Conservation (phyloP, 1,284 basidiomycete species). For the Rhodotorula glutinis region DNA sequence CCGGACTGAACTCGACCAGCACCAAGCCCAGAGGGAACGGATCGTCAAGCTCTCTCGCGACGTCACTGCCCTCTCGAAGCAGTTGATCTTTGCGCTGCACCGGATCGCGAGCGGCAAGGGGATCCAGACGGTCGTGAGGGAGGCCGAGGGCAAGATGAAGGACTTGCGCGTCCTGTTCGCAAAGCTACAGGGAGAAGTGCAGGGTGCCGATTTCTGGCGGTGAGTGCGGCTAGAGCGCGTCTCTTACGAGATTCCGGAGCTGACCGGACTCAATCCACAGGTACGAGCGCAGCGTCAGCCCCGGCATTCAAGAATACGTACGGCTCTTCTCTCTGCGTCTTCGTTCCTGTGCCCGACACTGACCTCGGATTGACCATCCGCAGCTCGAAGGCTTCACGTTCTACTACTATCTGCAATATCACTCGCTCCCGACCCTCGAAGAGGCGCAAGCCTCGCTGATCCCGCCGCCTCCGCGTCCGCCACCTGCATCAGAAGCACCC, state of each 20-base stretch:
- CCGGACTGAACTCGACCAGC: conserved; percentile 67
- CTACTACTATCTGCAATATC: conserved; percentile 72
- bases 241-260: background rate
- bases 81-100: conserved; percentile 89
- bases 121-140: conserved; percentile 42
- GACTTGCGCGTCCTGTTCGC: conserved; percentile 69
- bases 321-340: conserved; percentile 7
- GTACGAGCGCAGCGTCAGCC: conserved; percentile 42
- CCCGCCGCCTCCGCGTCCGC: conserved; percentile 9
- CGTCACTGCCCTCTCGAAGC: conserved; percentile 89
- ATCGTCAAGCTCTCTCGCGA: conserved; percentile 77
- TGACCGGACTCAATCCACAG: conserved; percentile 9
- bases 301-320: conserved; percentile 50
- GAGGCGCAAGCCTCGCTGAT: conserved; percentile 31
- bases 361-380: conserved; percentile 7
- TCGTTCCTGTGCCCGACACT: background rate
- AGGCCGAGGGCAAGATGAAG: conserved; percentile 56
- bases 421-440: conserved; percentile 55
- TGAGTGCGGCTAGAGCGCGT: conserved; percentile 42
- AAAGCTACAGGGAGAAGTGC: conserved; percentile 62
- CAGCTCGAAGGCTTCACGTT: conserved; percentile 93
- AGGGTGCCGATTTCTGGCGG: conserved; percentile 66
- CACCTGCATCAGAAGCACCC: background rate
- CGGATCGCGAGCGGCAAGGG: conserved; percentile 54
- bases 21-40: conserved; percentile 59